These are phyloP conservation scores for Rubia balearica DNA, from an alignment of 305 asterid genomes.

Conservation along the genomic window DNA sequence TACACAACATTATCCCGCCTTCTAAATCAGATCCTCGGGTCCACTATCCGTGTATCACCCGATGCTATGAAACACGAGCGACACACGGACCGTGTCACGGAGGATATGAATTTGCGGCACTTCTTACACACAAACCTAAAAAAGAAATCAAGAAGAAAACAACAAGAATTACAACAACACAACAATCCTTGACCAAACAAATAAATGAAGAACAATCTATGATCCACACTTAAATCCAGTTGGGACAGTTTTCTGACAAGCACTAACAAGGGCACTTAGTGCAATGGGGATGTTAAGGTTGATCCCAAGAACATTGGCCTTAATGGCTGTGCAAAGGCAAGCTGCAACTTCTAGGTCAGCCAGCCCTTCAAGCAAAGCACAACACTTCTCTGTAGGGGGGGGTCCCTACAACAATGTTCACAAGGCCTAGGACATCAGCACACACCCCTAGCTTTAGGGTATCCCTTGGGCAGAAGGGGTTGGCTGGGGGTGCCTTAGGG, in stretches of 20 bases:
- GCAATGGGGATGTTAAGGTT: constrained; percentile 66
- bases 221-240: constrained; percentile 50
- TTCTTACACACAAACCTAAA: neutral
- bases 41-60: neutral
- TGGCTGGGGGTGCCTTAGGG: constrained; percentile 39
- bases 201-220: constrained; percentile 7
- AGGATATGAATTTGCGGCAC: neutral
- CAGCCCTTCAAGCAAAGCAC: constrained; percentile 58
- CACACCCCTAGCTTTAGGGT: constrained; percentile 69
- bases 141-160: neutral
- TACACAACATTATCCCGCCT: neutral
- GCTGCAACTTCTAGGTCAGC: constrained; percentile 71
- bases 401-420: constrained; percentile 49
- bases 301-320: constrained; percentile 70
- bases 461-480: constrained; percentile 69
- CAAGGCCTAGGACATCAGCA: constrained; percentile 54
- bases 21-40: neutral
- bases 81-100: neutral
- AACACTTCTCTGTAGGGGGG: constrained; percentile 47
- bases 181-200: neutral
- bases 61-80: neutral
- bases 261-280: constrained; percentile 48
- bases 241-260: constrained; percentile 55
- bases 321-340: constrained; percentile 81
- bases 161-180: neutral